Conservation (phyloP, 2,329 filamentous ascomycete species). For the Colletotrichum sp. region DNA sequence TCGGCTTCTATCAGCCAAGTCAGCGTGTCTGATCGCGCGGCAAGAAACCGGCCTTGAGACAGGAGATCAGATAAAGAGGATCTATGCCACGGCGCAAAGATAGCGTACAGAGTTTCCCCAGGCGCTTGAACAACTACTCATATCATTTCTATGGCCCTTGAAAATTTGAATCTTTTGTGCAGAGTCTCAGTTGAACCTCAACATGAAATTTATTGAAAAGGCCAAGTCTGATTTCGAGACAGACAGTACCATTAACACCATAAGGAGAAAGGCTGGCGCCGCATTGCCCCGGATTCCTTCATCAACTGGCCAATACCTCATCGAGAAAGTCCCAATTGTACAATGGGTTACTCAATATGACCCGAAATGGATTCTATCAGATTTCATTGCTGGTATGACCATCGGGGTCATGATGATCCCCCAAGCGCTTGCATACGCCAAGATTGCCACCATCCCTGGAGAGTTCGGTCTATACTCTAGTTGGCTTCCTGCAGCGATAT, state of each 20-base stretch:
- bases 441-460: slow-evolving; percentile 65
- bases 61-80: neutral
- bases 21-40: neutral
- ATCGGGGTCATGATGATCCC: slow-evolving; percentile 66
- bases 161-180: neutral
- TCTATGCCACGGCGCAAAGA: neutral
- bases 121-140: too few relatives aligned
- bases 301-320: slow-evolving; percentile 57
- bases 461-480: slow-evolving; percentile 65
- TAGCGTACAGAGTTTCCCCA: neutral
- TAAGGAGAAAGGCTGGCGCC: slow-evolving; percentile 31
- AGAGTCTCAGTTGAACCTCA: neutral
- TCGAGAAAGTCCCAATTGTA: slow-evolving; percentile 66
- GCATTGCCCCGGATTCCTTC: slow-evolving; percentile 49
- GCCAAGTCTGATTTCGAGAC: slow-evolving; percentile 37
- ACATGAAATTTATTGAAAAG: slow-evolving; percentile 26
- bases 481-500: slow-evolving; percentile 62
- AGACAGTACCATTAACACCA: slow-evolving; percentile 40
- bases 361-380: slow-evolving; percentile 64
- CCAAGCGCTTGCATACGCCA: slow-evolving; percentile 66
- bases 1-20: neutral
- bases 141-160: neutral
- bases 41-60: neutral
- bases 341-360: slow-evolving; percentile 69
- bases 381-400: slow-evolving; percentile 66